A percentile compares a stretch with the other conserved stretches of the same genome.
phyloP scores from a whole-genome alignment of 1,284 basidiomycete species.

The Naganishia albida region DNA sequence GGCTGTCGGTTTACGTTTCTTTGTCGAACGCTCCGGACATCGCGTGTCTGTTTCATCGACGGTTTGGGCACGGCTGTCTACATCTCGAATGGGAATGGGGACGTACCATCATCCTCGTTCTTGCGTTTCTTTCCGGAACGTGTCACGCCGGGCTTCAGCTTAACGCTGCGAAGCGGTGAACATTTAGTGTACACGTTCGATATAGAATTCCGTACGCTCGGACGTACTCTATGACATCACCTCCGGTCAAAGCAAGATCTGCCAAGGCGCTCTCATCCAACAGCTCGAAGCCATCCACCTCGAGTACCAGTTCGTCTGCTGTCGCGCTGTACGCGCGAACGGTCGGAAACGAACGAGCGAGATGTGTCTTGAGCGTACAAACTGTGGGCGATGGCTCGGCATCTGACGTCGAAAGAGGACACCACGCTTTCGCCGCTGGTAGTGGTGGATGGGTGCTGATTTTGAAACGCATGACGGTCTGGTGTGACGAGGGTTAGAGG shows the following conservation, averaged over 20 bases:
- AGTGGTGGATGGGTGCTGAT: conserved; percentile 29
- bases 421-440: conserved; percentile 27
- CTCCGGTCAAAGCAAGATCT: conserved; percentile 39
- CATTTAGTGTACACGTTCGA: neutral
- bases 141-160: conserved; percentile 22
- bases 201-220: neutral
- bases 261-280: conserved; percentile 42
- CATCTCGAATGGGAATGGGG: neutral
- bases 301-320: conserved; percentile 36
- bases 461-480: conserved; percentile 28
- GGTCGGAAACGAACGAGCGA: conserved; percentile 9
- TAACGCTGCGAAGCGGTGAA: neutral
- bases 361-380: neutral
- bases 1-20: conserved; percentile 5
- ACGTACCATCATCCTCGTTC: conserved; percentile 4
- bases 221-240: conserved; percentile 51
- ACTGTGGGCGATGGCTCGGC: neutral
- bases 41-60: neutral
- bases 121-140: conserved; percentile 18
- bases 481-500: neutral
- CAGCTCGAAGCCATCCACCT: conserved; percentile 54
- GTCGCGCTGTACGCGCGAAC: conserved; percentile 6
- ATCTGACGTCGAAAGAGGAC: conserved; percentile 1
- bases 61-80: neutral
- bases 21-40: conserved; percentile 1